Percentiles rank a stretch among this genome's conserved stretches.
These are phyloP conservation scores for Paracoccidioides lutzii DNA, from an alignment of 2,329 filamentous ascomycete species.

Conservation along the genomic window DNA sequence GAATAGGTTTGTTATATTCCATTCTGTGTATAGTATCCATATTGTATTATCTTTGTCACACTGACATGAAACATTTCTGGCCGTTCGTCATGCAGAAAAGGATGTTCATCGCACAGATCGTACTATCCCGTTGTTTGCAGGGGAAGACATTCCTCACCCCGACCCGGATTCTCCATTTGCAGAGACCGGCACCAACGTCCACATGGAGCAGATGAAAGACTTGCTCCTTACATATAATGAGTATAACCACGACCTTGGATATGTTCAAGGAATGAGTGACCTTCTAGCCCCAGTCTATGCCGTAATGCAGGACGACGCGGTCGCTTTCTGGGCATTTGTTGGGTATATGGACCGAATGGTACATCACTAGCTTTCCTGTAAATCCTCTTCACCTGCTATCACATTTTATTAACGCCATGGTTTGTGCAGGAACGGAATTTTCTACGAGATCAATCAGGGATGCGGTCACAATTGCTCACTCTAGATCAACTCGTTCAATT, in stretches of 20 bases:
- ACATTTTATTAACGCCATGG: not conserved
- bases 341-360: slow-evolving; percentile 94
- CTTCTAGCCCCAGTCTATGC: slow-evolving; percentile 91
- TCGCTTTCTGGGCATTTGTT: slow-evolving; percentile 94
- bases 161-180: slow-evolving; percentile 94
- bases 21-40: not conserved
- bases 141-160: slow-evolving; percentile 91
- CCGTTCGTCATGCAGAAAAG: slow-evolving; percentile 61
- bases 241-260: slow-evolving; percentile 88
- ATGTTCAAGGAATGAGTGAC: slow-evolving; percentile 98
- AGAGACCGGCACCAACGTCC: slow-evolving; percentile 84
- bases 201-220: slow-evolving; percentile 97
- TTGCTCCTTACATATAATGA: slow-evolving; percentile 98
- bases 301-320: slow-evolving; percentile 89
- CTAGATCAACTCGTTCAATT: slow-evolving; percentile 92
- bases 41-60: slow-evolving; percentile 4
- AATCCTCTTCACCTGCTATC: not conserved
- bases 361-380: slow-evolving; percentile 6
- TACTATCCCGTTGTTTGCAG: slow-evolving; percentile 84
- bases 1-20: slow-evolving; percentile 60
- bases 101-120: slow-evolving; percentile 96
- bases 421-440: slow-evolving; percentile 67
- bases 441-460: slow-evolving; percentile 85
- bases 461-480: slow-evolving; percentile 80
- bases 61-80: slow-evolving; percentile 37